Conservation (phyloP, 2,329 filamentous ascomycete species). For the Epichloe hybrida region DNA sequence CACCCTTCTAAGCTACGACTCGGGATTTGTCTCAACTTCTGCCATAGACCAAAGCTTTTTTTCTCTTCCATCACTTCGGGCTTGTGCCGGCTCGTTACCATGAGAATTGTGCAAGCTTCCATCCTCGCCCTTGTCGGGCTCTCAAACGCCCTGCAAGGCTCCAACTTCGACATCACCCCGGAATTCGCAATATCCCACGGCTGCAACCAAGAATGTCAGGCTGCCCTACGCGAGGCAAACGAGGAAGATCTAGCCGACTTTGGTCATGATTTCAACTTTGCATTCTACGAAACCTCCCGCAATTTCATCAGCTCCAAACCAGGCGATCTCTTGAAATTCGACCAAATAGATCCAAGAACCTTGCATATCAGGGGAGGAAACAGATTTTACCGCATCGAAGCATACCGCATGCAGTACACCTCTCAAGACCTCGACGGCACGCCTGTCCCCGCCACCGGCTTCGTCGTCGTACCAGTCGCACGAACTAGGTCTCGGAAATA, state of each 20-base stretch:
- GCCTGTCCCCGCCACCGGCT: conserved; percentile 8
- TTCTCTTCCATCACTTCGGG: too few relatives aligned
- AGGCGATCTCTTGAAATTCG: conserved; percentile 9
- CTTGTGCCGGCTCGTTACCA: too few relatives aligned
- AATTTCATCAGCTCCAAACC: conserved; percentile 7
- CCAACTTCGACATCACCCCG: conserved; percentile 4
- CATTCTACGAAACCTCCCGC: conserved; percentile 6
- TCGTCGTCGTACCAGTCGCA: conserved; percentile 6
- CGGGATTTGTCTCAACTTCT: too few relatives aligned
- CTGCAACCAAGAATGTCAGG: conserved; percentile 5
- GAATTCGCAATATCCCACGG: conserved; percentile 1
- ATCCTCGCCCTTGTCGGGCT: too few relatives aligned
- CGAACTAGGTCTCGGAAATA: neutral
- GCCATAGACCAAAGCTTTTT: too few relatives aligned
- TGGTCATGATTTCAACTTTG: conserved; percentile 5
- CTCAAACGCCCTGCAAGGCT: neutral
- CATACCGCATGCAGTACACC: conserved; percentile 10
- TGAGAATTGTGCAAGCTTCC: too few relatives aligned
- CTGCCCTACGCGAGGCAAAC: neutral
- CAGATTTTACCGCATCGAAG: conserved; percentile 6
- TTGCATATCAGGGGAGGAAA: conserved; percentile 7
- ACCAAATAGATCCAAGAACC: conserved; percentile 4
- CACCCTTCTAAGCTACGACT: too few relatives aligned
- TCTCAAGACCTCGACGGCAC: conserved; percentile 7
- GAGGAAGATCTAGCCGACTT: neutral